Evolutionary conservation across 768 basidiomycete species (phyloP), one percentile per base, ranked within the genome.

Genomic region (Pholiota conissans): DNA sequence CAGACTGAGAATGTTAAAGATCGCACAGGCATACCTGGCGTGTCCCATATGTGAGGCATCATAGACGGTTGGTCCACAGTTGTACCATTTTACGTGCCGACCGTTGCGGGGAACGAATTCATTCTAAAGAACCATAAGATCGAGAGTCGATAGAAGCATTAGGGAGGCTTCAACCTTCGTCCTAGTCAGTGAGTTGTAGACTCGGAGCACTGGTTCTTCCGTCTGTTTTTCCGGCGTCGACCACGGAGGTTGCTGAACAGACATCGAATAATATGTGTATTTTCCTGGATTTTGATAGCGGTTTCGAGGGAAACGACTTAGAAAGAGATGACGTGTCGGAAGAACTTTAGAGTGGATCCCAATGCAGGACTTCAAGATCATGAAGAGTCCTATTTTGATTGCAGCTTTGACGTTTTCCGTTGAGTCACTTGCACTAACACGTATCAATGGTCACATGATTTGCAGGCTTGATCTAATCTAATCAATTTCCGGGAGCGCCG

Each of bases 31-130:
- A n/a, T 69, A 96, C 94, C 95, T 86, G 6, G 97, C 97, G 76
- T 99, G 97, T 5, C 97, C 97, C 92, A 99, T 94, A 72, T 99
- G 97, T 39, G 93, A 90, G 11, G 94, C 86, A 78, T 99, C 97
- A 71, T 99, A 99, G 8, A 99, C 97, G 0, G 97, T 99, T 16
- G 97, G 96, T 9, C 97, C 96, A 67, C 97, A 99, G 71, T 97
- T 98, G 71, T 99, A 98, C 95, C 95, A 98, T 65, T 95, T 95
- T n/a, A 96, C 86, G 62, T 83, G 83, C 1, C 83, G 81, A 0
- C 87, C 89, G 60, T 83, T 76, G 51, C 69, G 77, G 5, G 93
- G 86, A 34, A 89, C 73, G 64, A 96, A 94, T 59, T 89, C 87
- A 52, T 84, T 88, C 92, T 95, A 66, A 9, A 45, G 29, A 48